These are phyloP conservation scores for Jackrogersella minutella DNA, from an alignment of 495 filamentous ascomycete genomes.

Conservation along the genomic window DNA sequence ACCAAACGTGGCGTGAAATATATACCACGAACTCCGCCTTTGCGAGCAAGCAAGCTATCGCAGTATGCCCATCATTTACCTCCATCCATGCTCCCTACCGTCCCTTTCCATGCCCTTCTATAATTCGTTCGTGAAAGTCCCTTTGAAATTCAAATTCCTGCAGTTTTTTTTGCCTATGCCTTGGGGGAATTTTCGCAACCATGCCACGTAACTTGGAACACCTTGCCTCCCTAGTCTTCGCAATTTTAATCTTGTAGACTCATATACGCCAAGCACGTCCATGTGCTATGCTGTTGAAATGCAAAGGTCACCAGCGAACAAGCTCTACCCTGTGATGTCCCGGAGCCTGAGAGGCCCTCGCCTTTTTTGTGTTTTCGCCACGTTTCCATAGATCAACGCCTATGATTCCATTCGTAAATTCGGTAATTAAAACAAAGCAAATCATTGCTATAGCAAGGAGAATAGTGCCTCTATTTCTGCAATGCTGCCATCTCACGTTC, in stretches of 20 bases:
- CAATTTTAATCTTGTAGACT: slow-evolving; percentile 16
- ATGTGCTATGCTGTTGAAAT: slow-evolving; percentile 35
- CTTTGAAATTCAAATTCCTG: slow-evolving; percentile 8
- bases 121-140: not conserved
- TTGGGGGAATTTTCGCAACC: not conserved
- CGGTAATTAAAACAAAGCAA: slow-evolving; percentile 18
- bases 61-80: not conserved
- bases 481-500: slow-evolving; percentile 81
- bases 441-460: not conserved
- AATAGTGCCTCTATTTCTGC: slow-evolving; percentile 41
- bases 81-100: not conserved
- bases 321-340: slow-evolving; percentile 19
- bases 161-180: slow-evolving; percentile 2
- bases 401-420: slow-evolving; percentile 23
- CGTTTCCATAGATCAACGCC: slow-evolving; percentile 21
- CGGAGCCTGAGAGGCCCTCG: not conserved
- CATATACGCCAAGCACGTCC: slow-evolving; percentile 31
- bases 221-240: slow-evolving; percentile 4
- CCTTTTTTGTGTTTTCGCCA: slow-evolving; percentile 13
- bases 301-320: slow-evolving; percentile 9
- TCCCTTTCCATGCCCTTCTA: not conserved
- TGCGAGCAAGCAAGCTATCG: no score
- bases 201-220: slow-evolving; percentile 19
- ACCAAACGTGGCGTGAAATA: not conserved
- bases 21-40: not conserved